Evolutionary conservation across 23 red algal genomes (phyloP).

Genomic region (Cyanidioschyzon merolae): DNA sequence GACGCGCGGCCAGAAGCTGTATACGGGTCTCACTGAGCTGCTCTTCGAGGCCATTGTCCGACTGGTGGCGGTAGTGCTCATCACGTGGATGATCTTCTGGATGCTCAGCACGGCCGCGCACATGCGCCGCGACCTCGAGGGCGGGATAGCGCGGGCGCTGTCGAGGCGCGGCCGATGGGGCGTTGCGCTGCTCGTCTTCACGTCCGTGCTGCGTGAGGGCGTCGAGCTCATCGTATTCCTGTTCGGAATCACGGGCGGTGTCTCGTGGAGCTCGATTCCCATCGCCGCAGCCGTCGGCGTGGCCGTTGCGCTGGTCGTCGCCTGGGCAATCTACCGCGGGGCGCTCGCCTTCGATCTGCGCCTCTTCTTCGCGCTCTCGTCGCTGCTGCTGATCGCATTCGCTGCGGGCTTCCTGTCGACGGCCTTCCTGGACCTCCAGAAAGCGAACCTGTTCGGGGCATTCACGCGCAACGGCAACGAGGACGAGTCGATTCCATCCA

Average conservation of each 20-base stretch:
- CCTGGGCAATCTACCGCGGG: conserved; percentile 48
- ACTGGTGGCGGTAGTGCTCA: conserved; percentile 40
- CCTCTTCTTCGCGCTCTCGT: conserved; percentile 47
- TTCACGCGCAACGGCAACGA: conserved; percentile 6
- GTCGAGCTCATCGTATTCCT: conserved; percentile 72
- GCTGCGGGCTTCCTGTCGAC: conserved; percentile 58
- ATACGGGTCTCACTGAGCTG: conserved; percentile 34
- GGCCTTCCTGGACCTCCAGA: conserved; percentile 59
- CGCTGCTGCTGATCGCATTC: conserved; percentile 58
- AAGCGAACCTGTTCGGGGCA: conserved; percentile 50
- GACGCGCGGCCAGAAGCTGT: conserved; percentile 33
- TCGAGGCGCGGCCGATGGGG: conserved; percentile 25
- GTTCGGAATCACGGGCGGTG: conserved; percentile 37
- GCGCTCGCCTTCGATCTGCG: conserved; percentile 45
- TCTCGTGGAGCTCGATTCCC: conserved; percentile 43
- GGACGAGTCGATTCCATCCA: neutral
- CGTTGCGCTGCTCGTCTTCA: conserved; percentile 59
- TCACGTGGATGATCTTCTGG: conserved; percentile 88
- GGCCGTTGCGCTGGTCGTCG: conserved; percentile 30
- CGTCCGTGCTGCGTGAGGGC: conserved; percentile 58
- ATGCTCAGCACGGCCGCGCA: conserved; percentile 66
- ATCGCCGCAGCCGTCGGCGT: conserved; percentile 51
- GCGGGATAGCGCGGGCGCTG: conserved; percentile 29
- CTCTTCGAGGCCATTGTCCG: conserved; percentile 64
- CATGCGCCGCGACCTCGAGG: conserved; percentile 46